Conservation (phyloP, 257 asterid species). For the Solanum ossicruentum region DNA sequence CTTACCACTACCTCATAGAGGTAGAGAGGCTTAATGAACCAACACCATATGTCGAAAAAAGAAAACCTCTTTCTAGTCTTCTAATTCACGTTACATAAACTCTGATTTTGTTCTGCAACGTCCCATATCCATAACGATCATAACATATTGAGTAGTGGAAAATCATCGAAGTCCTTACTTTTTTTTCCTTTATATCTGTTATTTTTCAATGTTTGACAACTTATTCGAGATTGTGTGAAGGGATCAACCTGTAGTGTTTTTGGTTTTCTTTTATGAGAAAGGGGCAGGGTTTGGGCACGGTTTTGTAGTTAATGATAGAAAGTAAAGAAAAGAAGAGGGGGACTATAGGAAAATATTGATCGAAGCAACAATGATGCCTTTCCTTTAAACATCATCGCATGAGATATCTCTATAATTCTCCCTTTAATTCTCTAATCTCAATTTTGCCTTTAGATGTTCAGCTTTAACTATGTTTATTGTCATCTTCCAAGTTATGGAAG, state of each 20-base stretch:
- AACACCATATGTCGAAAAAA: no score
- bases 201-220: not conserved
- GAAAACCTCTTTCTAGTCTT: no score
- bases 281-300: no score
- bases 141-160: not conserved
- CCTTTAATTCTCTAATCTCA: not conserved
- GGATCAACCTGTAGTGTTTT: not conserved
- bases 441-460: not conserved
- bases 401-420: not conserved
- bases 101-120: no score
- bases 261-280: not conserved
- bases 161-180: not conserved
- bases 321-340: not conserved
- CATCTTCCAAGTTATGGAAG: not conserved
- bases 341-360: not conserved
- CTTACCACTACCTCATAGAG: no score
- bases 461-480: not conserved
- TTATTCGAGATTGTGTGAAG: not conserved
- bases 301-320: not conserved
- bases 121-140: no score
- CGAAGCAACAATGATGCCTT: not conserved
- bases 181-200: not conserved
- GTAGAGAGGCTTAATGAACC: no score
- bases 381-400: not conserved
- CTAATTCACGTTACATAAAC: no score